Conservation (phyloP, 2,329 filamentous ascomycete genomes). For the Xylariaceae sp. region DNA sequence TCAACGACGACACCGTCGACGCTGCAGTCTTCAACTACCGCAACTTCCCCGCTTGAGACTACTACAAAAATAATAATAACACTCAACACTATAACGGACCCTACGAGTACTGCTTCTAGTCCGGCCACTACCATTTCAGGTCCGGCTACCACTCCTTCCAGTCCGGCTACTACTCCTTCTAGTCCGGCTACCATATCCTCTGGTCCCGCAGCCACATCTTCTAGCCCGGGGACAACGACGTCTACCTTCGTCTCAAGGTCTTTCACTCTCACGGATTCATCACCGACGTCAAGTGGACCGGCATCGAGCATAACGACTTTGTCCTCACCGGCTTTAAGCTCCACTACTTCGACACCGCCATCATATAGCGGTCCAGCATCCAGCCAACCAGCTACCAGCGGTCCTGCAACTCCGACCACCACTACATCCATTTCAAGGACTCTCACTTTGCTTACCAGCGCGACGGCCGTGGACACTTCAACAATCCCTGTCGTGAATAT, state of each 20-base stretch:
- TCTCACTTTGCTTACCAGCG: too few species aligned
- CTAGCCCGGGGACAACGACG: conserved; percentile 8
- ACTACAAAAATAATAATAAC: background rate
- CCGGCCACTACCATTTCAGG: background rate
- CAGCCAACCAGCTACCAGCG: too few species aligned
- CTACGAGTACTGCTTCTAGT: background rate
- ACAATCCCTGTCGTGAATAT: too few species aligned
- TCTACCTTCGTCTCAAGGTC: conserved; percentile 19
- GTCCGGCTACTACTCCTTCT: conserved; percentile 3
- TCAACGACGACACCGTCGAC: conserved; percentile 8
- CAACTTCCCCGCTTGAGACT: background rate
- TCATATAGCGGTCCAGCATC: too few species aligned
- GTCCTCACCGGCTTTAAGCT: too few species aligned
- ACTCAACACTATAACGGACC: background rate
- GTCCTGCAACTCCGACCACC: too few species aligned
- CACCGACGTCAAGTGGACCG: conserved; percentile 2
- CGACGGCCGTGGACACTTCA: too few species aligned
- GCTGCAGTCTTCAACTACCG: background rate
- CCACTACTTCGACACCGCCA: too few species aligned
- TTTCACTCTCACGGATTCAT: conserved; percentile 19
- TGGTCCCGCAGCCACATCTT: conserved; percentile 3
- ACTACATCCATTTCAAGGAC: too few species aligned
- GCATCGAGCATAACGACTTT: conserved; percentile 20
- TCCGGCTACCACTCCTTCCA: conserved; percentile 2
- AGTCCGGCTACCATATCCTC: conserved; percentile 10